These are phyloP conservation scores for Collariella sp. DNA, from an alignment of 495 filamentous ascomycete genomes.

Conservation along the genomic window DNA sequence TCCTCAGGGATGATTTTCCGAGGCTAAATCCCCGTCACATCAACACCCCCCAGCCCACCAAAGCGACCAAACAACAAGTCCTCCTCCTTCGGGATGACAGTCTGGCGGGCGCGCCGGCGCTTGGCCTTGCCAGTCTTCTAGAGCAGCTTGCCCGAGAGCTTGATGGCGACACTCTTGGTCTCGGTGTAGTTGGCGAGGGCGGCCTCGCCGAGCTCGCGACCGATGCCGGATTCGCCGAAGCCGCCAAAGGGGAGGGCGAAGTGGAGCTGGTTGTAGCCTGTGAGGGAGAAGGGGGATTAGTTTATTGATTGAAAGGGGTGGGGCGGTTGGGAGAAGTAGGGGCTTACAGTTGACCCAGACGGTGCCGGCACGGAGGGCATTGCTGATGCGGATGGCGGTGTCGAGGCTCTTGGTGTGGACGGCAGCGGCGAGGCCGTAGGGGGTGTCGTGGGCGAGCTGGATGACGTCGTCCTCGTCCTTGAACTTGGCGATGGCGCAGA, in stretches of 20 bases:
- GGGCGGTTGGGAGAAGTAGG: not conserved
- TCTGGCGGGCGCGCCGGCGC: not conserved
- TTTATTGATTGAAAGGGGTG: too few relatives aligned
- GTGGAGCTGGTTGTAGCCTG: conserved; percentile 62
- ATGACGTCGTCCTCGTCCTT: conserved; percentile 79
- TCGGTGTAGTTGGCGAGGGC: conserved; percentile 91
- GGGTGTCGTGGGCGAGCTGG: conserved; percentile 69
- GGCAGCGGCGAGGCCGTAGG: conserved; percentile 82
- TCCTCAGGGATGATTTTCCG: too few relatives aligned
- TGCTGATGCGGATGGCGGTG: conserved; percentile 83
- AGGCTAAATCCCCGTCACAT: too few relatives aligned
- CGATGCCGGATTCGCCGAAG: conserved; percentile 88
- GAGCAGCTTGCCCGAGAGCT: conserved; percentile 17
- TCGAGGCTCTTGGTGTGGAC: conserved; percentile 91
- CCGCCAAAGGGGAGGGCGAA: conserved; percentile 77
- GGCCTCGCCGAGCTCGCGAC: conserved; percentile 89
- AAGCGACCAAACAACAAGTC: not conserved
- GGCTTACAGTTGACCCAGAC: conserved; percentile 88
- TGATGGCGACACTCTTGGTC: conserved; percentile 51
- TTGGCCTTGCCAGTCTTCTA: not conserved
- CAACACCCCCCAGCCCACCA: not conserved
- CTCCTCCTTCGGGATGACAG: not conserved
- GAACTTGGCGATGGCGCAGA: conserved; percentile 92
- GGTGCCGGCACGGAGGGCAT: conserved; percentile 75
- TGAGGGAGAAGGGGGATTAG: too few relatives aligned